Base-by-base conservation (phyloP, 768 basidiomycete genomes). In the Grammothele lineata region DNA sequence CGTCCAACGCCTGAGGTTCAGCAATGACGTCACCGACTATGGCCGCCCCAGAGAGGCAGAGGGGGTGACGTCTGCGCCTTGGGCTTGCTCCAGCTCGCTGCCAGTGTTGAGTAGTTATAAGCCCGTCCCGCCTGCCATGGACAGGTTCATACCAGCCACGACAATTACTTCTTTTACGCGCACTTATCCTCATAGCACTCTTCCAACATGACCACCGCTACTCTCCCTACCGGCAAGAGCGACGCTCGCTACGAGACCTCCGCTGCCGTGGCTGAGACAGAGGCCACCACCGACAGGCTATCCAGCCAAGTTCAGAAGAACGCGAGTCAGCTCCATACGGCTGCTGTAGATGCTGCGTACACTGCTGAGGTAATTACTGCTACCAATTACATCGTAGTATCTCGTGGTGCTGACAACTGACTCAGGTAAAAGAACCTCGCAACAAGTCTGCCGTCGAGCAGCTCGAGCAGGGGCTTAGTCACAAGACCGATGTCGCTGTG, bases 401-500 rank as follows among this genome's bases (percentile, higher is more conserved):
- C n/a, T 46, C 12, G 24, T 37, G 21, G 15, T 32, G 15, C 15
- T 23, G 9, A 43, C 1, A 4, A 22, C 21, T 26, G 35, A 38
- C 10, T 7, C 38, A 60, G 59, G 30, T 52, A 37, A 60, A 55
- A 34, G 54, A 53, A 15, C 53, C 58, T 24, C 50, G 57, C 27
- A 47, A 57, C 9, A 42, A 45, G 35, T 43, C 40, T 18, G 64
- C 65, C 14, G 57, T 65, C 22, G 56, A 64, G 26, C 53, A 63
- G 40, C 61, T 68, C 19, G 56, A 63, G 46, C 51, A 56, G 19
- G 55, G 57, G 19, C 54, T 64, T 12, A 56, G 48, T 48, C 54
- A 64, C 39, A 75, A 66, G 54, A 78, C 76, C 1, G 64, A 80
- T 37, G 62, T 63, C 1, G 84, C 82, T 17, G 78, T 76, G n/a